Percentiles rank a stretch among this genome's conserved stretches.
Evolutionary conservation across 495 filamentous ascomycete species (phyloP).

Genomic region (Aspergillus carlsbadensis): DNA sequence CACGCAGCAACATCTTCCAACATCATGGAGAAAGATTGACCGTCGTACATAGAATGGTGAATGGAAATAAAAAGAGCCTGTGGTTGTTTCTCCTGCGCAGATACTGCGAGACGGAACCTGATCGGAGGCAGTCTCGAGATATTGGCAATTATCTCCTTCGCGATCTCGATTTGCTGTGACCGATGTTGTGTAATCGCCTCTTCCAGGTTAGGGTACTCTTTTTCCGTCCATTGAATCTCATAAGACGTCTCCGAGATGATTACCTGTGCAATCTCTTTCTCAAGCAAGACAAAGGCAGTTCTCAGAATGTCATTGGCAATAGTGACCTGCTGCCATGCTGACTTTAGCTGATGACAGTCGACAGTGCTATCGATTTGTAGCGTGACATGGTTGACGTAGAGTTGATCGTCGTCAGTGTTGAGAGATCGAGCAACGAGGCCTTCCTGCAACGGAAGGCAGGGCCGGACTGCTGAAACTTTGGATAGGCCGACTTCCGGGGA

Average conservation of each 20-base stretch:
- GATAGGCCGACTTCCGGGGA: constrained; percentile 10
- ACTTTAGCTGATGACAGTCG: constrained; percentile 50
- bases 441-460: constrained; percentile 69
- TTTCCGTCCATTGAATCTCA: constrained; percentile 23
- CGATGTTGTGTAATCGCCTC: constrained; percentile 10
- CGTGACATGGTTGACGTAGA: constrained; percentile 79
- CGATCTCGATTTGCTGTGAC: constrained; percentile 14
- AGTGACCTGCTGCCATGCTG: constrained; percentile 54
- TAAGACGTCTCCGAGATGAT: constrained; percentile 35
- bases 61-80: constrained; percentile 29
- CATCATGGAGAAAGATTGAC: constrained; percentile 68
- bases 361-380: constrained; percentile 51
- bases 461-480: constrained; percentile 21
- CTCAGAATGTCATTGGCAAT: constrained; percentile 63
- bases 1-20: constrained; percentile 51
- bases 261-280: constrained; percentile 63
- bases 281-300: constrained; percentile 61
- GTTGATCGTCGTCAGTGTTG: constrained; percentile 53
- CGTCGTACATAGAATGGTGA: constrained; percentile 83
- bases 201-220: constrained; percentile 14
- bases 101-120: constrained; percentile 22
- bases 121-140: constrained; percentile 27
- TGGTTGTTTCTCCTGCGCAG: constrained; percentile 9
- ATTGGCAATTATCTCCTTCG: constrained; percentile 24
- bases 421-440: constrained; percentile 75